A percentile compares a stretch with the other conserved stretches of the same genome.
Evolutionary conservation across 1,139 yeast species (phyloP).

Genomic region (Lodderomyces oxycetoniae): DNA sequence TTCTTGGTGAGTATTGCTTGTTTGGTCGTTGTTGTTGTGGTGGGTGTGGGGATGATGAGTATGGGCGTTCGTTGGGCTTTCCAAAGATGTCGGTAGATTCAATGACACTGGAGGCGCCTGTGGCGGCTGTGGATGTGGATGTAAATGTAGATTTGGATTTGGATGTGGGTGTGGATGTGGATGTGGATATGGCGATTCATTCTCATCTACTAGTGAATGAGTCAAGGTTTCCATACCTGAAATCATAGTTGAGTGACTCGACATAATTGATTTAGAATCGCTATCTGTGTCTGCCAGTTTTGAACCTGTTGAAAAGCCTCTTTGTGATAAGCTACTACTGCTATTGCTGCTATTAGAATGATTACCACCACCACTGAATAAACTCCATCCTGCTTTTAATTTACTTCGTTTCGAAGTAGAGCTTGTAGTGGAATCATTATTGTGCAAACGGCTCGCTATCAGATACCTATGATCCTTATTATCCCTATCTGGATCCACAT

Average conservation of each 20-base stretch:
- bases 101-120: neutral
- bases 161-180: no score
- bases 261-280: slow-evolving; percentile 3
- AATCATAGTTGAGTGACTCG: neutral
- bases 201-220: no score
- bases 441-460: neutral
- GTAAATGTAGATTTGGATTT: no score
- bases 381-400: neutral
- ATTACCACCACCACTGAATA: neutral
- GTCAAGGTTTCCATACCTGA: no score
- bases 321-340: neutral
- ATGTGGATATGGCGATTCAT: no score
- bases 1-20: no score
- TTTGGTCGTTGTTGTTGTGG: neutral
- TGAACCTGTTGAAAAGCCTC: slow-evolving; percentile 4
- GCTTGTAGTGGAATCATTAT: neutral
- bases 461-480: neutral
- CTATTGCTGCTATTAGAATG: neutral
- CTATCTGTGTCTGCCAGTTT: neutral
- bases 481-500: slow-evolving; percentile 8
- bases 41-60: neutral
- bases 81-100: neutral
- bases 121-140: neutral
- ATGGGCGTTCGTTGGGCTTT: neutral
- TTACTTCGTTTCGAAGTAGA: neutral